Base-by-base conservation (phyloP, 352 stramenopile species). In the Globisporangium polare region DNA sequence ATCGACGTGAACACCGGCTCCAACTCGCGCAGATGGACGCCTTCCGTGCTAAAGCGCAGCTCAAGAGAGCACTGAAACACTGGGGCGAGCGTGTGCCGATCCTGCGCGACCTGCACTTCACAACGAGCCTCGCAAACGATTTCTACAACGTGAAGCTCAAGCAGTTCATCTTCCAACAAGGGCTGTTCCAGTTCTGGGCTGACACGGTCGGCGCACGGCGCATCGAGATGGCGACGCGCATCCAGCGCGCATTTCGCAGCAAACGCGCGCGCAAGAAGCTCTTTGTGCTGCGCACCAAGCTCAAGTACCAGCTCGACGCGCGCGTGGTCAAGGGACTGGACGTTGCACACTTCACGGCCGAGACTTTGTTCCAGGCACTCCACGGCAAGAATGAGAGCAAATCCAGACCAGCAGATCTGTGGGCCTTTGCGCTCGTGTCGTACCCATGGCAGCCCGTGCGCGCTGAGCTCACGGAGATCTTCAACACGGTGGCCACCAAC, bases 341-440 rank as follows among this genome's bases (percentile, higher is more conserved):
- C 59, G 62, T 72, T 0, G n/a, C 12, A 0, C 18, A 22, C 1
- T 69, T 74, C 27, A 69, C 57, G 0, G 7, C 54, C 2, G 45
- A 62, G 3, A 35, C 59, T 7, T 47, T 83, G 24, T 37, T 70
- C 42, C 43, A 62, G 0, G 39, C 57, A 1, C 17, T 79, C 17
- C 9, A 22, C 22, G 12, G 41, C 15, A 46, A 46, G 41, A 55
- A 27, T 8, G 41, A 27, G 3, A 59, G 15, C 15, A 46, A 20
- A 2, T 22, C 56, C 15, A 46, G 18, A 12, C 7, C 56, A 13
- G 17, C 61, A 52, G 3, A 49, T 68, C 18, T 73, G 5, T 82
- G 73, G 73, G 53, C 72, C 2, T 82, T 82, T 60, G 65, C 65
- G 26, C 53, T 82, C 1, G 56, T 79, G 31, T 62, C 56, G 7